Conservation (phyloP, 306 rosid species). For the Arachis stenosperma region DNA sequence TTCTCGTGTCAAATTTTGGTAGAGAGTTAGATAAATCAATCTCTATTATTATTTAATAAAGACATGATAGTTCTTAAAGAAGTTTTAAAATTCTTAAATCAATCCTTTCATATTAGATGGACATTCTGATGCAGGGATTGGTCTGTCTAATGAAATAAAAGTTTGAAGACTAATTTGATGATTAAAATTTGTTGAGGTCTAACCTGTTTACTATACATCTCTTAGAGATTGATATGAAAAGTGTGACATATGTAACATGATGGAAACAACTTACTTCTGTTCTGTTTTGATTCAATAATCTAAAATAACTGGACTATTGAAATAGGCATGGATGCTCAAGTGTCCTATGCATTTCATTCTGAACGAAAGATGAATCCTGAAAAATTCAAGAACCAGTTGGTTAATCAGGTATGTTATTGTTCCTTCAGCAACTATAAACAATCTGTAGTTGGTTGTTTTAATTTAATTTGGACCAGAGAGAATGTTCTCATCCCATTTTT, state of each 20-base stretch:
- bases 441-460: neutral
- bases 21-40: no score
- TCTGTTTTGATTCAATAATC: slow-evolving; percentile 11
- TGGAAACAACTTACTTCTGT: slow-evolving; percentile 1
- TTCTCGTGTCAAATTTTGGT: no score
- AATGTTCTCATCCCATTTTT: slow-evolving; percentile 9
- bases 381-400: slow-evolving; percentile 83
- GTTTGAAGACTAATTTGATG: no score
- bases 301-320: slow-evolving; percentile 21
- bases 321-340: slow-evolving; percentile 98
- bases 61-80: no score
- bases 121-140: no score
- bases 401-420: slow-evolving; percentile 68
- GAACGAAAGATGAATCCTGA: slow-evolving; percentile 93
- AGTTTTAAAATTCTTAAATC: no score
- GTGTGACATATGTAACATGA: neutral
- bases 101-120: no score
- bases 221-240: neutral
- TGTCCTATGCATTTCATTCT: slow-evolving; percentile 93
- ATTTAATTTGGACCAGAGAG: slow-evolving; percentile 19
- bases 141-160: no score
- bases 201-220: no score
- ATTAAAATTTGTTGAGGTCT: no score
- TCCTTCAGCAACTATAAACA: slow-evolving; percentile 13
- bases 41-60: no score